phyloP scores from a whole-genome alignment of 2,329 filamentous ascomycete genomes.

The Alternaria ethzedia region DNA sequence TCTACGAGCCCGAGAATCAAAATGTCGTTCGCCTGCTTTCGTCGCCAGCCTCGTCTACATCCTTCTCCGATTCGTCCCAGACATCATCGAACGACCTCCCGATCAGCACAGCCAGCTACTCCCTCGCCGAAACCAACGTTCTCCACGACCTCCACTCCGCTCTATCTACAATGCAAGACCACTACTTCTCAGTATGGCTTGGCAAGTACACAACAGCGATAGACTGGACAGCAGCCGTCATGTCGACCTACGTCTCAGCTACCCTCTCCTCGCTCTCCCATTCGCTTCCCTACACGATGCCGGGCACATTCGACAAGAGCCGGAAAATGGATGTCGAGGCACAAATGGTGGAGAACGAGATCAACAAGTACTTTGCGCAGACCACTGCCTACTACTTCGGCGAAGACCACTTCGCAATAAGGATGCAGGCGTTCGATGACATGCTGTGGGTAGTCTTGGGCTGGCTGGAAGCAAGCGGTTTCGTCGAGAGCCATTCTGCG shows the following conservation, averaged over 20 bases:
- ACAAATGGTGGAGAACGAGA: conserved; percentile 73
- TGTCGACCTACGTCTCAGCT: conserved; percentile 79
- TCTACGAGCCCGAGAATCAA: conserved; percentile 23
- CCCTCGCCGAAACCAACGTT: conserved; percentile 18
- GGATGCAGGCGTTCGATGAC: conserved; percentile 86
- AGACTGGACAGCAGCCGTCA: conserved; percentile 91
- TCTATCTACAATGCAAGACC: conserved; percentile 75
- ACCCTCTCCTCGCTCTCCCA: conserved; percentile 73
- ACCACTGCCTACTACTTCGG: conserved; percentile 82
- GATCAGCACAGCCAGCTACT: neutral
- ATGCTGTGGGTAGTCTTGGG: conserved; percentile 94
- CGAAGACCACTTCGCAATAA: conserved; percentile 77
- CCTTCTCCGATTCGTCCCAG: neutral
- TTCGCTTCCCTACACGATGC: conserved; percentile 58
- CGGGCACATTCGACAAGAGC: conserved; percentile 37
- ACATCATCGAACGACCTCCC: neutral
- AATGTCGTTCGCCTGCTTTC: conserved; percentile 7
- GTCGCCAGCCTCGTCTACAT: neutral
- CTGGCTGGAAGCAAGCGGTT: conserved; percentile 83
- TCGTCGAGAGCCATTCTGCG: conserved; percentile 72
- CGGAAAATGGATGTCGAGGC: conserved; percentile 43
- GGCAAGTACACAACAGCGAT: conserved; percentile 86
- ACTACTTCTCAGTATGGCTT: conserved; percentile 77
- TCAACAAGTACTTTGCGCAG: conserved; percentile 83
- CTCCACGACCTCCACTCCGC: conserved; percentile 57